Base-by-base conservation (phyloP, 345 rosid genomes). In the Lepidium africanum region DNA sequence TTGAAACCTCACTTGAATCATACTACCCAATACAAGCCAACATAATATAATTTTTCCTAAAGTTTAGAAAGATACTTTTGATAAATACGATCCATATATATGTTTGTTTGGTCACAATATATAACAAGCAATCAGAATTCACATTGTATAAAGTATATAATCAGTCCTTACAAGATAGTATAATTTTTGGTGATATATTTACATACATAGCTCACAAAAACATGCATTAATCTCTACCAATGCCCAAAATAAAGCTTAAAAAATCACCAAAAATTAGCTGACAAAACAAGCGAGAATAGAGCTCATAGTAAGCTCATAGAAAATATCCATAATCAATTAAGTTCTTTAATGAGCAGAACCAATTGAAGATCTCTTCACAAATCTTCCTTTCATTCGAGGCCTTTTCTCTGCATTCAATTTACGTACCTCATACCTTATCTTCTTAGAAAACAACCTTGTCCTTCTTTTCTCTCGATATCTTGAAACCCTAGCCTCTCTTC, bases 361-460 rank as follows among this genome's bases (percentile, higher is more conserved):
- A 41, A 77, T 79, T 10, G 80, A 56, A 41, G 90, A 45, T 77
- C 94, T 83, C 83, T 93, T 93, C 6, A 93, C 96, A 71, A 93
- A 93, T 56, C 98, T 88, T 58, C 98, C 98, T 77, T 93, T 93
- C 95, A 93, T 93, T 65, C 97, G 76, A 4, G 99, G 99, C 83
- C 96, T 88, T 80, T 93, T 93, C 84, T 93, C 97, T 3, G 99
- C 99, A 55, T 90, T 93, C 78, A 90, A 45, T 73, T 90, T 93
- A 56, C 99, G 82, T n/a, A 93, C 98, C 77, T 90, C 96, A 72
- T 93, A 93, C 76, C 99, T 78, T 79, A 88, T 93, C 82, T 90
- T 93, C 87, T 90, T 88, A 0, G 99, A 93, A 66, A 93, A 93
- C 84, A 93, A 51, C 70, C 99, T 90, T 19, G 91, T 93, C 61